Percentiles rank a stretch among this genome's conserved stretches.
These are phyloP conservation scores for Nidula microcarpa DNA, from an alignment of 768 basidiomycete genomes.

Conservation along the genomic window DNA sequence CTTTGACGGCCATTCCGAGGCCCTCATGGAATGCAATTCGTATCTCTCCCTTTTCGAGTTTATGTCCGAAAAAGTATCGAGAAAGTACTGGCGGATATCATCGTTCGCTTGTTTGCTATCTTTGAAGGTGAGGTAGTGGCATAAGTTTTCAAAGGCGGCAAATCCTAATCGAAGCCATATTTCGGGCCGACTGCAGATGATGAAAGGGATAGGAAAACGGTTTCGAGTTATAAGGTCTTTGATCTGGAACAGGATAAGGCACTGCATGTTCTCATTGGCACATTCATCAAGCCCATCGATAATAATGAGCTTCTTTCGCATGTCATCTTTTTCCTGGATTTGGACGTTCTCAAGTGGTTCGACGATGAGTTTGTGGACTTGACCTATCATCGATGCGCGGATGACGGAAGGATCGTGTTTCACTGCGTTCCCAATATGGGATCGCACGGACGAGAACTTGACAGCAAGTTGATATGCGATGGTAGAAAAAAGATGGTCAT, in stretches of 20 bases:
- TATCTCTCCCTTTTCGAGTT: too few species aligned
- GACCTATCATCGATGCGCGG: background rate
- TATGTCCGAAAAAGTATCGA: background rate
- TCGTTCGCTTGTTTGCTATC: background rate
- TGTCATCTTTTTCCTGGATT: background rate
- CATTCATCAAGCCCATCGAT: background rate
- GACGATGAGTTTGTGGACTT: background rate
- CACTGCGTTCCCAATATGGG: background rate
- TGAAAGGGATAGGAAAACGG: background rate
- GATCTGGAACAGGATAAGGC: background rate
- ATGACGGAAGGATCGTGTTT: background rate
- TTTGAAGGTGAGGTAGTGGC: background rate
- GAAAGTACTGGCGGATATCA: background rate
- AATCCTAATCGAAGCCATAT: background rate
- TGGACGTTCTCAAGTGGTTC: background rate
- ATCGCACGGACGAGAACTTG: background rate
- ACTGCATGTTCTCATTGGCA: background rate
- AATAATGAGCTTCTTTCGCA: background rate
- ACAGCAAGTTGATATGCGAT: background rate
- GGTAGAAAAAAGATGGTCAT: background rate
- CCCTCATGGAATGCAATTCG: background rate
- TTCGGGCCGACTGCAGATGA: background rate
- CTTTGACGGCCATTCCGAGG: background rate
- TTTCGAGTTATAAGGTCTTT: background rate
- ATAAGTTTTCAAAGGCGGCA: background rate